A percentile compares a stretch with the other conserved stretches of the same genome.
Evolutionary conservation across 2,329 filamentous ascomycete species (phyloP).

Genomic region (Chrysoporthe puriensis): DNA sequence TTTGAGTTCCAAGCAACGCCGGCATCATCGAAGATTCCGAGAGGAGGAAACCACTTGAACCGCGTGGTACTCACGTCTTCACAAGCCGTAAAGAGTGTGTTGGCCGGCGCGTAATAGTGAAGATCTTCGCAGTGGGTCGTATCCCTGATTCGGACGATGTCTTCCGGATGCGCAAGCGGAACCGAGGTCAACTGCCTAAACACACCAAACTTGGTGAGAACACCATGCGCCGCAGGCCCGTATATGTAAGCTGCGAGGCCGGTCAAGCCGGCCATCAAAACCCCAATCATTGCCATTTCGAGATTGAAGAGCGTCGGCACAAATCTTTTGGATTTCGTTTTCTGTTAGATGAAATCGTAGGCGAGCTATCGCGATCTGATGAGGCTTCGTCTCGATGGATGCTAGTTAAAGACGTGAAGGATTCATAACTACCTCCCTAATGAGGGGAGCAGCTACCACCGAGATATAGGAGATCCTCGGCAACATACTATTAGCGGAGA

Average conservation of each 20-base stretch:
- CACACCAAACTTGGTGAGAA: constrained; percentile 22
- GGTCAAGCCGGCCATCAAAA: constrained; percentile 21
- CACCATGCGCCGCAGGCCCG: constrained; percentile 19
- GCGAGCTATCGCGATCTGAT: no score
- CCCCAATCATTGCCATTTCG: constrained; percentile 20
- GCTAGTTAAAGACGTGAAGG: no score
- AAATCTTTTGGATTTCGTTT: no score
- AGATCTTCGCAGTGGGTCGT: constrained; percentile 64
- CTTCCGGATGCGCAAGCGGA: constrained; percentile 25
- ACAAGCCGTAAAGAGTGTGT: constrained; percentile 60
- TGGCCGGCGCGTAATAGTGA: constrained; percentile 54
- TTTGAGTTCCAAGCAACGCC: constrained; percentile 40
- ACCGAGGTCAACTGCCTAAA: constrained; percentile 18
- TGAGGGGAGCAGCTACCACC: no score
- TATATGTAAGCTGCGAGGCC: constrained; percentile 25
- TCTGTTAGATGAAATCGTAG: no score
- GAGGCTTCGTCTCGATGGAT: no score
- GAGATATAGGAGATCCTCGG: no score
- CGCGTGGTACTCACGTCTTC: constrained; percentile 48
- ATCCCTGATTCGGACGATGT: constrained; percentile 50
- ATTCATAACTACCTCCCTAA: no score
- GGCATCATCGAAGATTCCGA: constrained; percentile 46
- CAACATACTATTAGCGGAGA: no score
- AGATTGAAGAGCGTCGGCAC: neutral
- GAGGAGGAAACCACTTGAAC: constrained; percentile 56